Evolutionary conservation across 2,329 filamentous ascomycete genomes (phyloP).

Genomic region (Escovopsis weberi): DNA sequence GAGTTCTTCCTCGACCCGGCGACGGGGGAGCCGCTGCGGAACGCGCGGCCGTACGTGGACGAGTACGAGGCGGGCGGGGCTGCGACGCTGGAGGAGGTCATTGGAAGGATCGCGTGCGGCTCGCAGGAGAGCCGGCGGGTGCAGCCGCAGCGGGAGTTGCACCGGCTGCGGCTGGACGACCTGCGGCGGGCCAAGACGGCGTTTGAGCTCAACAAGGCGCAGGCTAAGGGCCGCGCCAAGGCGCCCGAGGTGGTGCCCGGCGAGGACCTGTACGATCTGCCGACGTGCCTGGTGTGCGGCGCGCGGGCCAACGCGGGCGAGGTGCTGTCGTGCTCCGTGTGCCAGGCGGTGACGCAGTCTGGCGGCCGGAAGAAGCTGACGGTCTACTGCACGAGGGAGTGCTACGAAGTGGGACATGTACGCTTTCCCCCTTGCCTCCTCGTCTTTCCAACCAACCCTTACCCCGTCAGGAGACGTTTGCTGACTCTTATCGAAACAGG

Average conservation of each 20-base stretch:
- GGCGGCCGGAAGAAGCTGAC: constrained; percentile 21
- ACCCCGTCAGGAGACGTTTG: neutral
- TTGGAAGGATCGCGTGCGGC: constrained; percentile 19
- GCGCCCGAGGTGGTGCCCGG: constrained; percentile 14
- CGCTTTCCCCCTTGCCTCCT: constrained; percentile 8
- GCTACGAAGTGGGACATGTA: constrained; percentile 27
- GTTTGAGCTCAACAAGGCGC: constrained; percentile 29
- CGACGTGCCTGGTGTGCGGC: constrained; percentile 26
- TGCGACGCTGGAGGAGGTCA: constrained; percentile 19
- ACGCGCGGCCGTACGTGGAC: constrained; percentile 26
- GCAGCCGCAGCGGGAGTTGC: constrained; percentile 23
- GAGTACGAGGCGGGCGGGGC: constrained; percentile 15
- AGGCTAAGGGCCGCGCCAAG: constrained; percentile 20
- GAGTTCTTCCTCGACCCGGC: constrained; percentile 26
- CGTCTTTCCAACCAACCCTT: too few species aligned
- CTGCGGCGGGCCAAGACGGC: constrained; percentile 33
- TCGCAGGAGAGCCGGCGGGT: constrained; percentile 16
- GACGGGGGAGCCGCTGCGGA: constrained; percentile 18
- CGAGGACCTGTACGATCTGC: constrained; percentile 22
- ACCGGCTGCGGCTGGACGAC: constrained; percentile 28
- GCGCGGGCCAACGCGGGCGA: constrained; percentile 19
- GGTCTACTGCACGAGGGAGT: constrained; percentile 31
- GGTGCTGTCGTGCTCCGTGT: constrained; percentile 29
- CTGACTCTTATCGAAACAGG: constrained; percentile 19
- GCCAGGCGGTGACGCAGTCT: constrained; percentile 27